Evolutionary conservation across 441 rosid species (phyloP), one percentile per base, ranked within the genome.

Genomic region (Adansonia grandidieri): DNA sequence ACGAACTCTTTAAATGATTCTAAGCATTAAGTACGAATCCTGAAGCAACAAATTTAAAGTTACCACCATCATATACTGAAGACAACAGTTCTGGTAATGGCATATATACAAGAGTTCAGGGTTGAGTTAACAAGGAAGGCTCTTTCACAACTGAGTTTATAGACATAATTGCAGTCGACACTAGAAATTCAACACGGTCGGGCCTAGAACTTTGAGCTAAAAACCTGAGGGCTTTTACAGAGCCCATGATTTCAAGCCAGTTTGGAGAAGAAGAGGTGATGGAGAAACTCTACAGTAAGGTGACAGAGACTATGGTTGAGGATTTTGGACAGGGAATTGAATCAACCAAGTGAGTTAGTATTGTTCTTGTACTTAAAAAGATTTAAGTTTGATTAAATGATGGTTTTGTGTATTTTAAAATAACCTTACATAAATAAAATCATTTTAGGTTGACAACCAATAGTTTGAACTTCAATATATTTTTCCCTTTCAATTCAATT

Each of bases 61-160:
- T 92, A 56, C 94, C 92, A 9, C 87, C 87, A 40, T 84, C 91
- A 0, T 92, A 89, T 80, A 28, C 80, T 0, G 98, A 92, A 62
- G 97, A 89, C 67, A 78, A 78, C 72, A 61, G 88, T 75, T 68
- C 68, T 22, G 4, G 45, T 76, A 70, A 72, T 80, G 54, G 80
- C 73, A 67, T 85, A 54, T 83, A 81, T 63, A 80, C 88, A 60
- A 88, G 91, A 82, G 88, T 88, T 79, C 86, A 2, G 37, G 37
- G 37, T 3, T 32, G 37, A 32, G 37, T 32, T 32, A 32, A 32
- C 37, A 32, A 32, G 37, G 37, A 32, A 32, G 37, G 37, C 37
- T 32, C 37, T 32, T 32, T 32, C 37, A 32, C 37, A 32, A 2
- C 37, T 32, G 37, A 32, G 37, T 32, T 32, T 32, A 32, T 32